Evolutionary conservation across 768 basidiomycete genomes (phyloP).

Genomic region (Russula brevipes): DNA sequence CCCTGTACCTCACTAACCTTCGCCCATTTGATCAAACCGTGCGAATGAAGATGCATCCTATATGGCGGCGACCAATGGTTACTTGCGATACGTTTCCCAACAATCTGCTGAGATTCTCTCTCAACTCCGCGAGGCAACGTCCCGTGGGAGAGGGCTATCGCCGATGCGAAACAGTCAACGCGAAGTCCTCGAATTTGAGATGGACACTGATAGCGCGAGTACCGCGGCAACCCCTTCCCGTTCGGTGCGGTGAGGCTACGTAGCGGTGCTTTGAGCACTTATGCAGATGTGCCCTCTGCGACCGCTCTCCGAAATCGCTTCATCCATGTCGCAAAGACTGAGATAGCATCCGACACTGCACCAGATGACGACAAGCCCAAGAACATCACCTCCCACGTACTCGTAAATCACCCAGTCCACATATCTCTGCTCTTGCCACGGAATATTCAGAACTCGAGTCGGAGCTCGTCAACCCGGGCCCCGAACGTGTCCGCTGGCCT

Average conservation of each 20-base stretch:
- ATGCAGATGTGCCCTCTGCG: constrained; percentile 50
- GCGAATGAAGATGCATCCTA: constrained; percentile 97
- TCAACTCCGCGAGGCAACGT: constrained; percentile 44
- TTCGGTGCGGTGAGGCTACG: constrained; percentile 42
- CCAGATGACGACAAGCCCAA: constrained; percentile 20
- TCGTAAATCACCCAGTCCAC: constrained; percentile 58
- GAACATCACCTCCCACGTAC: constrained; percentile 37
- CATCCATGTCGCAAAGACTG: constrained; percentile 14
- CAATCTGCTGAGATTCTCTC: constrained; percentile 43
- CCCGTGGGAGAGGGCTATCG: constrained; percentile 56
- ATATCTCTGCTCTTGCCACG: constrained; percentile 63
- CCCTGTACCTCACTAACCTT: neutral
- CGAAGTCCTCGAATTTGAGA: constrained; percentile 37
- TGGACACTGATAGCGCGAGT: constrained; percentile 26
- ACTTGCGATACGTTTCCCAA: constrained; percentile 54
- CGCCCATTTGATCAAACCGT: constrained; percentile 45
- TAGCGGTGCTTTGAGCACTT: constrained; percentile 41
- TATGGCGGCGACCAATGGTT: constrained; percentile 72
- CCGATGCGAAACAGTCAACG: constrained; percentile 43
- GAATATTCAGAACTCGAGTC: constrained; percentile 71
- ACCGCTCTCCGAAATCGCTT: constrained; percentile 55
- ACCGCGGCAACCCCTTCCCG: constrained; percentile 18
- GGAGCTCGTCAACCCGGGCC: constrained; percentile 72
- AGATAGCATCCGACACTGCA: neutral
- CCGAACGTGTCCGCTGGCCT: constrained; percentile 68